Conservation (phyloP, 2,329 filamentous ascomycete genomes). For the Xenoacremonium recifei region DNA sequence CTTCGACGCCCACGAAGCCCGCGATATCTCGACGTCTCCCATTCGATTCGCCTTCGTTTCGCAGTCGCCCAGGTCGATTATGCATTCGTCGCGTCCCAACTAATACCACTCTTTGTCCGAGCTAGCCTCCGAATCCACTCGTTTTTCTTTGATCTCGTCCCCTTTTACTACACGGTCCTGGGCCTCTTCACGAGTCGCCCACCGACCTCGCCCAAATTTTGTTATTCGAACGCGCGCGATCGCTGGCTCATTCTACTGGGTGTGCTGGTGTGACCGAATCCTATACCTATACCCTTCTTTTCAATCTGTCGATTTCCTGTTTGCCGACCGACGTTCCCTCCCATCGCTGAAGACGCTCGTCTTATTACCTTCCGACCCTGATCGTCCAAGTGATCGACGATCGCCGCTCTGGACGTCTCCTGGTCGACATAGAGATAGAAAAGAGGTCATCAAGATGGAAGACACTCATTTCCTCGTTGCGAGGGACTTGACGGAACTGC, state of each 20-base stretch:
- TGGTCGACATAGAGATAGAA: slow-evolving; percentile 2
- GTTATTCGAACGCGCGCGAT: slow-evolving; percentile 6
- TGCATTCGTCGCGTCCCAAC: slow-evolving; percentile 32
- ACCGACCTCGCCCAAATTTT: slow-evolving; percentile 14
- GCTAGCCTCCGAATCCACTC: slow-evolving; percentile 49
- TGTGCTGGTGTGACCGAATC: slow-evolving; percentile 5
- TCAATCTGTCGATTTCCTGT: slow-evolving; percentile 8
- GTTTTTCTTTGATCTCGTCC: slow-evolving; percentile 32
- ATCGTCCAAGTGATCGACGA: slow-evolving; percentile 26
- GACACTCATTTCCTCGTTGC: slow-evolving; percentile 18
- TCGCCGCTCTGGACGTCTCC: slow-evolving; percentile 6
- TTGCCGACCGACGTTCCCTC: too few species aligned
- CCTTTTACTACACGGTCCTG: slow-evolving; percentile 4
- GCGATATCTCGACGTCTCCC: slow-evolving; percentile 12
- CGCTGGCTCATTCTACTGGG: slow-evolving; percentile 3
- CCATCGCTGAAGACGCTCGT: too few species aligned
- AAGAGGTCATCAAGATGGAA: slow-evolving; percentile 16
- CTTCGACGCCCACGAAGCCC: slow-evolving; percentile 15
- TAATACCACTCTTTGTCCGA: slow-evolving; percentile 34
- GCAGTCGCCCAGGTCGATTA: slow-evolving; percentile 31
- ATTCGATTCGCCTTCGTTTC: slow-evolving; percentile 15
- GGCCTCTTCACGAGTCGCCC: slow-evolving; percentile 12
- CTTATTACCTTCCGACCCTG: slow-evolving; percentile 15
- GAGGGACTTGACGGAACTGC: slow-evolving; percentile 30
- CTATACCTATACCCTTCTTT: slow-evolving; percentile 7